A percentile compares a stretch with the other conserved stretches of the same genome.
phyloP scores from a whole-genome alignment of 768 basidiomycete genomes.

The Amanita exitialis region DNA sequence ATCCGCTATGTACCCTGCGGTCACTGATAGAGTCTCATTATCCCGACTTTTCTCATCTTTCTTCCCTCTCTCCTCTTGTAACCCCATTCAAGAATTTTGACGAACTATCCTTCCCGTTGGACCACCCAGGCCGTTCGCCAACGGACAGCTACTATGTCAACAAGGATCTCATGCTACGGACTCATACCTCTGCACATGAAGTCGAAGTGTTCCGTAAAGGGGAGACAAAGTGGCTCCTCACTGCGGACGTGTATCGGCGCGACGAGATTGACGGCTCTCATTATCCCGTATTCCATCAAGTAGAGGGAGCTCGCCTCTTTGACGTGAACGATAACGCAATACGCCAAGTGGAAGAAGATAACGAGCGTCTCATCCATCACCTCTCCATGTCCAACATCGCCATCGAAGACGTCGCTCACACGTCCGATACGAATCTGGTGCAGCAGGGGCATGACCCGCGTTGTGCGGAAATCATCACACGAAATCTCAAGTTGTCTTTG shows the following conservation, averaged over 20 bases:
- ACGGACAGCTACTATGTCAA: constrained; percentile 98
- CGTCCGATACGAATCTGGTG: constrained; percentile 67
- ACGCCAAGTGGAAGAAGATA: constrained; percentile 62
- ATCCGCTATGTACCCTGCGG: constrained; percentile 84
- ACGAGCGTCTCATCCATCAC: constrained; percentile 44
- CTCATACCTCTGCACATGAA: constrained; percentile 98
- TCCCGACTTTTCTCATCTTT: constrained; percentile 57
- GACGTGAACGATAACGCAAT: constrained; percentile 44
- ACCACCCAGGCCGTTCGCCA: constrained; percentile 86
- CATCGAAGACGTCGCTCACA: constrained; percentile 78
- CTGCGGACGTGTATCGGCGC: constrained; percentile 94
- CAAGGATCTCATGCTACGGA: constrained; percentile 82
- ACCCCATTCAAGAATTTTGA: constrained; percentile 92
- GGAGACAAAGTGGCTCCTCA: constrained; percentile 77
- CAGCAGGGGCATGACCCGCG: constrained; percentile 70
- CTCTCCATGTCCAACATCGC: constrained; percentile 68
- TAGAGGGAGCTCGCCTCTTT: constrained; percentile 89
- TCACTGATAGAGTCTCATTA: constrained; percentile 80
- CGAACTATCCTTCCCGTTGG: constrained; percentile 85
- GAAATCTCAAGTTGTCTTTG: constrained; percentile 82
- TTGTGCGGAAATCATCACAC: constrained; percentile 64
- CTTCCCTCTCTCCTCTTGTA: constrained; percentile 81
- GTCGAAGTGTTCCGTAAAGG: constrained; percentile 80
- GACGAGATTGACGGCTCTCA: constrained; percentile 97
- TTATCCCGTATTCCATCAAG: constrained; percentile 98